Percentiles rank a stretch among this genome's conserved stretches.
Conservation (phyloP, 1,139 yeast species). For the Blastobotrys elegans region DNA sequence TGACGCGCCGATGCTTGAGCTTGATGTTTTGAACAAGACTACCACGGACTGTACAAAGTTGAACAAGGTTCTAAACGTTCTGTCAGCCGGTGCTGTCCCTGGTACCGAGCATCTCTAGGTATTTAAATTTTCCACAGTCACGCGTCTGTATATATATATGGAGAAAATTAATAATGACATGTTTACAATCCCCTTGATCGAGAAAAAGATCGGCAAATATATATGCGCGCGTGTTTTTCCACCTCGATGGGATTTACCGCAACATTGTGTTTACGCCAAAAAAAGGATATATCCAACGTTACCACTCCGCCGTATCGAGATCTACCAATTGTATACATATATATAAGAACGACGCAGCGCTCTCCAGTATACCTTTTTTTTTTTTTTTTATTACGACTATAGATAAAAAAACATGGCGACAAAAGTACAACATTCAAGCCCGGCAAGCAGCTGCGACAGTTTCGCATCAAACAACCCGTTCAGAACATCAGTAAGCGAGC, state of each 20-base stretch:
- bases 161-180: no score
- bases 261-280: not conserved
- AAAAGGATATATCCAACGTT: no score
- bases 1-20: not conserved
- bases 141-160: no score
- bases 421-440: not conserved
- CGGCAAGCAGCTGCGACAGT: not conserved
- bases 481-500: not conserved
- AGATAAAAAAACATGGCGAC: not conserved
- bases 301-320: no score
- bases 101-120: not conserved
- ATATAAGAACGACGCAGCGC: no score
- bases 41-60: not conserved
- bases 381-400: not conserved
- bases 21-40: not conserved
- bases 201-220: not conserved
- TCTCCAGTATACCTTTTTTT: no score
- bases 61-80: not conserved
- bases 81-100: not conserved
- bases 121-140: no score
- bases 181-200: not conserved
- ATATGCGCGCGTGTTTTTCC: no score
- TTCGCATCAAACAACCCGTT: constrained; percentile 2
- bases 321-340: not conserved
- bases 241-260: not conserved